Base-by-base conservation (phyloP, 495 filamentous ascomycete species). In the Xylaria nigripes region DNA sequence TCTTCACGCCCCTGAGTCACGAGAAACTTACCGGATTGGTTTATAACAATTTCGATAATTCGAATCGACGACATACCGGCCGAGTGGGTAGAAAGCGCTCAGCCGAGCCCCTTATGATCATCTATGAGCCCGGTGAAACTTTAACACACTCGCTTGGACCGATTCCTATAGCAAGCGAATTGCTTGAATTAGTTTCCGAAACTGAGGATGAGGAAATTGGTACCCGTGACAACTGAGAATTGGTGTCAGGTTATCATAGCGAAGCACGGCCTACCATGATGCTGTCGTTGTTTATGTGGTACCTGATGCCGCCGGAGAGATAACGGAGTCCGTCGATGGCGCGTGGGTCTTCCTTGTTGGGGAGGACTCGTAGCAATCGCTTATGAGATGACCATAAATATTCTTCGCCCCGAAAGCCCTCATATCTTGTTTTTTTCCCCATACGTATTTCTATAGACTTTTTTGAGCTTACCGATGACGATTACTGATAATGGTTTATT, bases 281-380 rank as follows among this genome's bases (percentile, higher is more conserved):
- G 38, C 49, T 45, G 24, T 34, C 24, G 25, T 53, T 34, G 45
- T 41, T 12, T 50, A 45, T 19, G 32, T 21, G 29, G 57, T 50
- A 13, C 38, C 43, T 19, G 42, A 46, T 42, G 42, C 3, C 21
- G 29, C 16, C 24, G 49, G 55, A 23, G 58, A 61, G 47, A 49
- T 27, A 19, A 21, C 18, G 6, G 57, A 32, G 25, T n/a, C 38
- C 19, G 25, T 44, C 50, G 57, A 59, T 12, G 63, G 51, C 23
- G 60, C 61, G 55, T 73, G 69, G 70, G 59, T 74, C 4, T 60
- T 73, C 60, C 64, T 76, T 61, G 34, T 45, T 44, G 68, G 67
- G 46, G 70, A 70, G 67, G 73, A 69, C 72, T 75, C 63, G 72
- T 67, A 76, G 64, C 73, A 76, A 69, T 70, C 69, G 67, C 70